Evolutionary conservation across 768 basidiomycete genomes (phyloP), one percentile per base, ranked within the genome.

Genomic region (Pleurotus tuber-regium): DNA sequence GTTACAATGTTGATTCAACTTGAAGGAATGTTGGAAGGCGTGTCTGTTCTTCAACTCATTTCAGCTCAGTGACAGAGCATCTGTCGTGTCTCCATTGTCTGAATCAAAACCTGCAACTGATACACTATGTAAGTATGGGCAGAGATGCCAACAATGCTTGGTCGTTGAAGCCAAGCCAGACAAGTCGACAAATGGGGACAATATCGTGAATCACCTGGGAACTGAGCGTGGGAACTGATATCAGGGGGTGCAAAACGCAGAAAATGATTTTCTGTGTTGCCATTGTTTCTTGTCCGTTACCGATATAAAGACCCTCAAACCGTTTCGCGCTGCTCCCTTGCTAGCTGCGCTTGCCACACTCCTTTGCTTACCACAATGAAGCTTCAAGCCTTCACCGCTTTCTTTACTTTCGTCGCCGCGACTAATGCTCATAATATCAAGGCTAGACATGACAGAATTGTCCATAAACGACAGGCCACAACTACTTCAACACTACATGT

Each of bases 351-450:
- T 48, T 35, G 46, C 46, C 46, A 48, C 46, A 48, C 46, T 48
- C 46, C 0, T 48, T 48, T 33, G 25, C 23, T 19, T 11, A n/a
- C 21, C 46, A 55, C 76, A 56, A 82, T 83, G 80, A 77, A 71
- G 63, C 59, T 78, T 55, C 65, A 66, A 56, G 56, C 69, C 56
- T 57, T 79, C 38, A 60, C 72, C 64, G 60, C 75, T 66, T 66
- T 83, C 66, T 76, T 79, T 33, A 63, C 70, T 29, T 56, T 77
- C 50, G 57, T 78, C 57, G 57, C 63, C 40, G 59, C 61, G 25
- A 69, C 63, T 52, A 63, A 70, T 57, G 79, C 75, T 30, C 61
- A 68, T 44, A 63, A 61, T 12, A 51, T 65, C 23, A 63, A 66
- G 49, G 65, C 65, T 31, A 70, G 62, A 53, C 77, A 78, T 57